Base-by-base conservation (phyloP, 2,329 filamentous ascomycete species). In the Epichloe brachyelytri region DNA sequence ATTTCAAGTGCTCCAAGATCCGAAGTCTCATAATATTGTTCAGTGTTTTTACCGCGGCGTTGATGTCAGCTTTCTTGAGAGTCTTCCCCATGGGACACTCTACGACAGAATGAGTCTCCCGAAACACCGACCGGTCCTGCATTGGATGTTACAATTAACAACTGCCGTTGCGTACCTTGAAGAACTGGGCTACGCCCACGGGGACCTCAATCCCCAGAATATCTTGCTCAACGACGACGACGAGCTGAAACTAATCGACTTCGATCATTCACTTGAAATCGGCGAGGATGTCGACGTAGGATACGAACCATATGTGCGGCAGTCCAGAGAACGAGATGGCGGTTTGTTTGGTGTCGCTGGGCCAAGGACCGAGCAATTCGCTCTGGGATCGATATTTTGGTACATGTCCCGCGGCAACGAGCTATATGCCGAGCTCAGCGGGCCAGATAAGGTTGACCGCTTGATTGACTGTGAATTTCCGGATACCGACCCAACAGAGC, bases 241-340 rank as follows among this genome's bases (percentile, higher is more conserved):
- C 49, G 19, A 57, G 41, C 37, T 56, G 17, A 54, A 50, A 37
- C 48, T 57, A 3, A 55, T 57, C 33, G 56, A 59, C 36, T 59
- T 59, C 49, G 53, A 58, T 48, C 51, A 59, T 34, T 48, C 53
- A 3, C 41, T 36, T 2, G 38, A 41, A 36, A 30, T 53, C 20
- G 54, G 55, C 12, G 40, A 50, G 5, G 22, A 37, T 3, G 48
- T 58, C 12, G 46, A 59, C 36, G 53, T 58, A 33, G 56, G 56
- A 47, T 55, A 57, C 46, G 52, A 58, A 38, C 57, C 57, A 8
- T 58, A 57, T 26, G 55, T 59, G 46, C 53, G 57, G 49, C 50
- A 56, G 44, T 37, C 34, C 30, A 54, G 52, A 22, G 26, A 51
- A 8, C 26, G 12, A 7, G 5, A 26, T 2, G 54, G 51, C 33